Conservation (phyloP, 2,329 filamentous ascomycete species). For the Pezizomycotina sp. region DNA sequence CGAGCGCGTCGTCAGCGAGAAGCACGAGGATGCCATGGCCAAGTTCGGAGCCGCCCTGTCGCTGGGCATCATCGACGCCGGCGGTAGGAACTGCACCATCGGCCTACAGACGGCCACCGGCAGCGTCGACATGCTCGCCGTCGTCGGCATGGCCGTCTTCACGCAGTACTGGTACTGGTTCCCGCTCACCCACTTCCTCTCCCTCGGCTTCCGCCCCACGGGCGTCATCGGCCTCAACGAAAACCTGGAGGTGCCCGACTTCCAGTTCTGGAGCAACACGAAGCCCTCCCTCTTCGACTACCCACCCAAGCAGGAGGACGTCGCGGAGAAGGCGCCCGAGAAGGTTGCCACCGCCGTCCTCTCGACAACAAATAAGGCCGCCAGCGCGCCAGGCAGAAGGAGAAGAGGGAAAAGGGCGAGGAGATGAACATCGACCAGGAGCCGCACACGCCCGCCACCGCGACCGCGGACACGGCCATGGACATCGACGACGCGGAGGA, state of each 20-base stretch:
- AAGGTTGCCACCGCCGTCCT: conserved; percentile 90
- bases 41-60: conserved; percentile 93
- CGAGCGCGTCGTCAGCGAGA: conserved; percentile 81
- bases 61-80: conserved; percentile 91
- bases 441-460: conserved; percentile 52
- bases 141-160: conserved; percentile 95
- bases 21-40: conserved; percentile 97
- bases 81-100: conserved; percentile 95
- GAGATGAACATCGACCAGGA: conserved; percentile 88
- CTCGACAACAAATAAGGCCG: conserved; percentile 96
- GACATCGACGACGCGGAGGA: conserved; percentile 52
- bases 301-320: conserved; percentile 88
- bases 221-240: conserved; percentile 89
- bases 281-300: conserved; percentile 95
- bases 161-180: conserved; percentile 99
- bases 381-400: conserved; percentile 74
- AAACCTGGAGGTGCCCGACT: conserved; percentile 78
- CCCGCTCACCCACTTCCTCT: conserved; percentile 93
- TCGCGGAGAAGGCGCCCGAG: conserved; percentile 81
- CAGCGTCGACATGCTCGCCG: conserved; percentile 95
- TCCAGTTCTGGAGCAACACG: conserved; percentile 92
- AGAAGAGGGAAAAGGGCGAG: conserved; percentile 33
- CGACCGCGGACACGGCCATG: conserved; percentile 63
- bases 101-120: conserved; percentile 94
- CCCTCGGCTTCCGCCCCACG: conserved; percentile 89